These are phyloP conservation scores for Calonectria pseudoturangicola DNA, from an alignment of 2,329 filamentous ascomycete species.

Conservation along the genomic window DNA sequence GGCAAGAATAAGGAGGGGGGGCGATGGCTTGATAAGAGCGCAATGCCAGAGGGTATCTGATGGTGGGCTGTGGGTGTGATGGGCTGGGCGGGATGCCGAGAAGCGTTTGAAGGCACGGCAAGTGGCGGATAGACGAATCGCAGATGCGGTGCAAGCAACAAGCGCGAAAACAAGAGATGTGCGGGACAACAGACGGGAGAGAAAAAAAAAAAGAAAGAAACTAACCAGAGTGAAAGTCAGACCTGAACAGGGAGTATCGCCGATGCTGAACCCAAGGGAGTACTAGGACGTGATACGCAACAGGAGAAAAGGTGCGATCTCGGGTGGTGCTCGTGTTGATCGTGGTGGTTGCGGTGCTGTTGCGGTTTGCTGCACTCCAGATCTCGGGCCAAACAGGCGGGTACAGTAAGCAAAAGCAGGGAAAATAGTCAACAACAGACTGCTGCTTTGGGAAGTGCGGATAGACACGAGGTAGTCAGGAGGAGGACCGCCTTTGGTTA, in stretches of 20 bases:
- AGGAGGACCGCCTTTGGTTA: slow-evolving; percentile 55
- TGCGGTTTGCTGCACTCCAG: slow-evolving; percentile 38
- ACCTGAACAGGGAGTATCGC: slow-evolving; percentile 21
- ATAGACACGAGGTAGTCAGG: slow-evolving; percentile 46
- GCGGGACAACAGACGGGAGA: background rate
- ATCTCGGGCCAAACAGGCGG: slow-evolving; percentile 41
- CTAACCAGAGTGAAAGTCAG: slow-evolving; percentile 29
- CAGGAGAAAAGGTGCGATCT: slow-evolving; percentile 24
- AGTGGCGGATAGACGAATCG: slow-evolving; percentile 50
- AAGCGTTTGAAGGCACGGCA: slow-evolving; percentile 50
- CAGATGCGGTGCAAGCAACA: slow-evolving; percentile 44
- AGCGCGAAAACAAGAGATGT: slow-evolving; percentile 22
- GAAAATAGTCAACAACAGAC: slow-evolving; percentile 49
- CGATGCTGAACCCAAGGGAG: slow-evolving; percentile 22
- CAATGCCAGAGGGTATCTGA: slow-evolving; percentile 22
- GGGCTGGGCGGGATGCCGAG: slow-evolving; percentile 51
- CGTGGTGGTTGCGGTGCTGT: slow-evolving; percentile 34
- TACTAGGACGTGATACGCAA: slow-evolving; percentile 32
- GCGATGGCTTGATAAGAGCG: slow-evolving; percentile 39
- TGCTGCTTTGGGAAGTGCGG: slow-evolving; percentile 52
- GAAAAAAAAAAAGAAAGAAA: slow-evolving; percentile 1
- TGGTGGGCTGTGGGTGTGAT: slow-evolving; percentile 45
- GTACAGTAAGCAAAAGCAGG: slow-evolving; percentile 41
- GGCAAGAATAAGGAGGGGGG: slow-evolving; percentile 29
- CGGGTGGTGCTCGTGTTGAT: slow-evolving; percentile 32